phyloP scores from a whole-genome alignment of 2,329 filamentous ascomycete species.

The Scytalidium lignicola region DNA sequence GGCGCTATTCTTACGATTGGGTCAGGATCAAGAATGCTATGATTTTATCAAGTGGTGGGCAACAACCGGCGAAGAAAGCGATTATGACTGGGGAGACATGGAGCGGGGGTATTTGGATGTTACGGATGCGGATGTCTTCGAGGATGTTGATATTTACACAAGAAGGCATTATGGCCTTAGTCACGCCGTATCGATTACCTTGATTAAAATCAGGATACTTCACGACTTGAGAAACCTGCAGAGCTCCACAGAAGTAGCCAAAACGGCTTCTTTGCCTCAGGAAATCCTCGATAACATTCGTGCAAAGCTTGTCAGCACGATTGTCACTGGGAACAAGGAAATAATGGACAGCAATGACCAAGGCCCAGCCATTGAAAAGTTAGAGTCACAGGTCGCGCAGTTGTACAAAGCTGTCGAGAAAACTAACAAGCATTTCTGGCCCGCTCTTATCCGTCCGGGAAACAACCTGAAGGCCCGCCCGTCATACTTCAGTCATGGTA shows the following conservation, averaged over 20 bases:
- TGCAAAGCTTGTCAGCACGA: slow-evolving; percentile 15
- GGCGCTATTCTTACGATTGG: slow-evolving; percentile 38
- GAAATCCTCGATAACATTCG: slow-evolving; percentile 26
- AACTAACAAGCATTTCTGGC: slow-evolving; percentile 23
- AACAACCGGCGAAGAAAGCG: slow-evolving; percentile 13
- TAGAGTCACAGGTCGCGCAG: slow-evolving; percentile 21
- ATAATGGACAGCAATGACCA: slow-evolving; percentile 14
- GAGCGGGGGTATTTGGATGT: slow-evolving; percentile 31
- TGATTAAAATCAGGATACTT: slow-evolving; percentile 33
- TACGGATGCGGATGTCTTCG: slow-evolving; percentile 36
- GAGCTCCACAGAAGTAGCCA: slow-evolving; percentile 10
- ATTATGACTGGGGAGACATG: slow-evolving; percentile 33
- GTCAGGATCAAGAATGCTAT: slow-evolving; percentile 43
- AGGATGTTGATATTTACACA: slow-evolving; percentile 22
- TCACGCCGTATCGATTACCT: slow-evolving; percentile 19
- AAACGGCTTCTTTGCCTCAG: slow-evolving; percentile 16
- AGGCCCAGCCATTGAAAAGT: slow-evolving; percentile 10
- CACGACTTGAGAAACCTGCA: slow-evolving; percentile 27
- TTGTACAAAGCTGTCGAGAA: slow-evolving; percentile 17
- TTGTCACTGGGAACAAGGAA: slow-evolving; percentile 15
- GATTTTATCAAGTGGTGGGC: slow-evolving; percentile 45
- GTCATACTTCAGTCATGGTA: slow-evolving; percentile 13
- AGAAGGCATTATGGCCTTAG: slow-evolving; percentile 10
- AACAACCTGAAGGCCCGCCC: slow-evolving; percentile 14
- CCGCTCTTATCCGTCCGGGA: slow-evolving; percentile 18